phyloP scores from a whole-genome alignment of 306 rosid genomes.

The Ormosia emarginata region DNA sequence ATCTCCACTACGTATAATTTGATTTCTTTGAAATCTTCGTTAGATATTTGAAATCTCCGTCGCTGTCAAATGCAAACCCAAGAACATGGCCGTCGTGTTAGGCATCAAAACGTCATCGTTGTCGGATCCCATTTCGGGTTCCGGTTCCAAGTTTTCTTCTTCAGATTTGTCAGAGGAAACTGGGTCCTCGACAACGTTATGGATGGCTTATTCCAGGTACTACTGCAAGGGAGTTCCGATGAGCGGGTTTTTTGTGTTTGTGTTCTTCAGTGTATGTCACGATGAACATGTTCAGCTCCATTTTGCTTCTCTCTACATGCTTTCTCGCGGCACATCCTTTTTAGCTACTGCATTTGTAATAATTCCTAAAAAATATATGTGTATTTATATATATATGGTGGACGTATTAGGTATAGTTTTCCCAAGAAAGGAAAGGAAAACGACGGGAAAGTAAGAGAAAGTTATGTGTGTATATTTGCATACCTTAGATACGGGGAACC shows the following conservation, averaged over 20 bases:
- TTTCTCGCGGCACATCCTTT: constrained; percentile 73
- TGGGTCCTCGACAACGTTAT: background rate
- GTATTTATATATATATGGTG: too few species aligned
- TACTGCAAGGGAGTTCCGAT: constrained; percentile 70
- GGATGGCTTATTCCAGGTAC: constrained; percentile 38
- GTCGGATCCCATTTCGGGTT: background rate
- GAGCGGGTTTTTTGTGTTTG: constrained; percentile 64
- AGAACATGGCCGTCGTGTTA: constrained; percentile 30
- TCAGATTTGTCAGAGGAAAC: background rate
- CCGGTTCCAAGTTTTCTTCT: background rate
- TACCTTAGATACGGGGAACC: constrained; percentile 86
- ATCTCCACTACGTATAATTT: too few species aligned
- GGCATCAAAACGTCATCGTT: constrained; percentile 43
- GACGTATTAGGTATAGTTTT: background rate
- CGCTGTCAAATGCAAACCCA: background rate
- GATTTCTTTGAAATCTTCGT: background rate
- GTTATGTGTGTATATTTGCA: background rate
- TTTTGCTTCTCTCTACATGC: constrained; percentile 67
- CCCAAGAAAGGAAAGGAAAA: background rate
- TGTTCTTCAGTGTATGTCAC: constrained; percentile 77
- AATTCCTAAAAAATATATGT: constrained; percentile 42
- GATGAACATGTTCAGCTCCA: constrained; percentile 41
- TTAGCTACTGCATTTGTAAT: constrained; percentile 74
- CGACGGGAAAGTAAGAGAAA: background rate
- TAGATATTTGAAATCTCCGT: too few species aligned